Conservation (phyloP, 306 rosid genomes). For the Pyrus betulifolia region DNA sequence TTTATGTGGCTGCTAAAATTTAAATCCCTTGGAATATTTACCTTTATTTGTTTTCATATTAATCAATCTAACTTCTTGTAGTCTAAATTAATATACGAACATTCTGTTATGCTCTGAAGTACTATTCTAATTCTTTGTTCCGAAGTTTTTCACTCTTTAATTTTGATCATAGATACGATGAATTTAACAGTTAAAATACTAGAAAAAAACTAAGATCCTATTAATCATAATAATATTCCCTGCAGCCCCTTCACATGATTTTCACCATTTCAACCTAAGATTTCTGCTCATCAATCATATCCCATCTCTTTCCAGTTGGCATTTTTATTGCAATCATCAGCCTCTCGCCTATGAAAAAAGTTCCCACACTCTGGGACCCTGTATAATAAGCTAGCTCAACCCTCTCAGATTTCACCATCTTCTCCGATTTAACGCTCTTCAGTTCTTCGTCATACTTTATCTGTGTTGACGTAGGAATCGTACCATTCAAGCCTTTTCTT, state of each 20-base stretch:
- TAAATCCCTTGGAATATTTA: no score
- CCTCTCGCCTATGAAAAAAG: slow-evolving; percentile 18
- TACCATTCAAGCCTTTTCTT: no score
- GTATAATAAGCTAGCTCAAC: background rate
- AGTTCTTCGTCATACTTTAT: background rate
- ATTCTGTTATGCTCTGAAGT: no score
- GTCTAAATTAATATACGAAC: no score
- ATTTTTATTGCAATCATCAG: slow-evolving; percentile 27
- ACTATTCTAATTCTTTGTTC: no score
- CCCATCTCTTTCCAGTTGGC: background rate
- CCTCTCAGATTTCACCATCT: background rate
- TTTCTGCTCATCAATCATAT: background rate
- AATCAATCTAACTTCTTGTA: no score
- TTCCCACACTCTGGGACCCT: background rate
- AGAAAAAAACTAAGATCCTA: no score
- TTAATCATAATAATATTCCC: background rate
- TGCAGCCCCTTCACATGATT: slow-evolving; percentile 20
- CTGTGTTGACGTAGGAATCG: no score
- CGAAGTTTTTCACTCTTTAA: no score
- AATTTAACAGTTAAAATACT: no score
- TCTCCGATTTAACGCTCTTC: background rate
- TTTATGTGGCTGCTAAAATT: background rate
- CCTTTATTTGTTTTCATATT: no score
- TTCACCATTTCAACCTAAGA: slow-evolving; percentile 6
- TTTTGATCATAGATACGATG: no score